A percentile compares a stretch with the other conserved stretches of the same genome.
phyloP scores from a whole-genome alignment of 192 early-diverging fungal species.

The Oehlia diaphana region DNA sequence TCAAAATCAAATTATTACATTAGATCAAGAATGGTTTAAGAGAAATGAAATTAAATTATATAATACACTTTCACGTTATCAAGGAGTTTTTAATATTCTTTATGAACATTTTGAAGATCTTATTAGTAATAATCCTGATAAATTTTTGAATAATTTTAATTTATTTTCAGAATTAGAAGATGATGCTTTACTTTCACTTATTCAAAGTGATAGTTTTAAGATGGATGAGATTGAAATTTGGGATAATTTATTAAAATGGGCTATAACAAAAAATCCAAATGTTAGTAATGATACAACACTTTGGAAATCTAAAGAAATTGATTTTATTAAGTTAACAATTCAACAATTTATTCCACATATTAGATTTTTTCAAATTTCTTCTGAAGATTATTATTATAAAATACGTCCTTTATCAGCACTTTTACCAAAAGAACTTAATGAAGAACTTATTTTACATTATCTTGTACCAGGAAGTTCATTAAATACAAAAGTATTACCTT shows the following conservation, averaged over 20 bases:
- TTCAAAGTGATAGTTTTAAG: slow-evolving; percentile 17
- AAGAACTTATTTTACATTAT: not conserved
- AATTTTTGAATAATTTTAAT: not conserved
- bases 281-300: not conserved
- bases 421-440: not conserved
- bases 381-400: slow-evolving; percentile 18
- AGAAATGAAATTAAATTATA: slow-evolving; percentile 5
- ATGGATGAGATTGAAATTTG: slow-evolving; percentile 27
- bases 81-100: no score
- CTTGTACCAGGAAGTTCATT: not conserved
- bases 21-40: not conserved
- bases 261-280: not conserved
- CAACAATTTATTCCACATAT: not conserved
- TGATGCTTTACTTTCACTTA: not conserved
- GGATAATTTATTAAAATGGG: slow-evolving; percentile 20
- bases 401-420: slow-evolving; percentile 6
- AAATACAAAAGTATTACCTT: not conserved
- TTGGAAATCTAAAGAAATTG: not conserved
- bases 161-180: slow-evolving; percentile 8
- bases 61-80: not conserved
- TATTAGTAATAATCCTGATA: not conserved
- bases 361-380: slow-evolving; percentile 23
- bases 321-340: not conserved
- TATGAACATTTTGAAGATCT: no score
- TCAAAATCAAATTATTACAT: slow-evolving; percentile 14